Evolutionary conservation across 441 rosid genomes (phyloP).

Genomic region (Daphne laureola): DNA sequence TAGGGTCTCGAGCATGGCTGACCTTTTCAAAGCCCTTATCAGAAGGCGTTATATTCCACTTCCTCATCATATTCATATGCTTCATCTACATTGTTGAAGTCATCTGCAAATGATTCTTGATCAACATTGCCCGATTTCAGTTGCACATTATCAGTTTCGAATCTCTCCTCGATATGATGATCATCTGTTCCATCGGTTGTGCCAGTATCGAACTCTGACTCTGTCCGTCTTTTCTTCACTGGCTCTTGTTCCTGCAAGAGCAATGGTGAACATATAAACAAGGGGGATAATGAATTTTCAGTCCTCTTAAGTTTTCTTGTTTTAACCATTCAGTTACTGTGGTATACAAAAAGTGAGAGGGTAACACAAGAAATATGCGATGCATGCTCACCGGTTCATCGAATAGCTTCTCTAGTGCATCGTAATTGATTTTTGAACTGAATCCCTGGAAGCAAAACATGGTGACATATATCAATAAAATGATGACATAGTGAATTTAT

Average conservation of each 20-base stretch:
- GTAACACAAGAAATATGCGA: constrained; percentile 5
- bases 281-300: neutral
- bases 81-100: constrained; percentile 16
- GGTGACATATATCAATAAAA: neutral
- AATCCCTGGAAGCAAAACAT: constrained; percentile 42
- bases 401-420: constrained; percentile 57
- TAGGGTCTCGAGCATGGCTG: no score
- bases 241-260: constrained; percentile 21
- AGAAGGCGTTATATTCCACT: constrained; percentile 17
- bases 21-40: no score
- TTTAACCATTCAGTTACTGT: neutral
- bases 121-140: constrained; percentile 11
- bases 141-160: constrained; percentile 9
- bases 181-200: constrained; percentile 14
- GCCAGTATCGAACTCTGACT: constrained; percentile 15
- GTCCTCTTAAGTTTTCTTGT: constrained; percentile 3
- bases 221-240: constrained; percentile 29
- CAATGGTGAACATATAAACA: neutral
- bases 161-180: neutral
- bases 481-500: neutral
- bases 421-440: constrained; percentile 54
- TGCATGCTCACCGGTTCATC: constrained; percentile 41
- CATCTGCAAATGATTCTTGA: constrained; percentile 14
- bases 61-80: constrained; percentile 22
- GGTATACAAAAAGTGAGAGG: constrained; percentile 2